Conservation (phyloP, 306 rosid genomes). For the Glycine latifolia region DNA sequence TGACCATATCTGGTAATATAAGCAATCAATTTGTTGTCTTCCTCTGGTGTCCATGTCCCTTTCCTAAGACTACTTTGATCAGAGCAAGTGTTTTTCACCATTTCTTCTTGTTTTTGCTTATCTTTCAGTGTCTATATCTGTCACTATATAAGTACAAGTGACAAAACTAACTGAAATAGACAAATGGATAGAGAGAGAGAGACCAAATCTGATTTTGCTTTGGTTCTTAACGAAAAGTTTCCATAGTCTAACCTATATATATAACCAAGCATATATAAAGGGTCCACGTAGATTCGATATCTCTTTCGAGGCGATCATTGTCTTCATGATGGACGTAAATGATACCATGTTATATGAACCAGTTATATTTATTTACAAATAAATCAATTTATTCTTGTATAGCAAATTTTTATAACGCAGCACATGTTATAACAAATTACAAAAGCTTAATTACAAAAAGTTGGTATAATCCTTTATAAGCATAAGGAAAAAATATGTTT, state of each 20-base stretch:
- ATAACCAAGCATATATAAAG: neutral
- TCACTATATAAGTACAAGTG: neutral
- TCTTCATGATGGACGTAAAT: neutral
- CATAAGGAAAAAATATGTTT: too few species aligned
- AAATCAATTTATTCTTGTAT: too few species aligned
- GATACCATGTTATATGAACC: too few species aligned
- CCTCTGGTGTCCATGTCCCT: constrained; percentile 75
- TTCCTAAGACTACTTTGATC: constrained; percentile 60
- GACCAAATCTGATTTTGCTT: neutral
- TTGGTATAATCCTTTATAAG: too few species aligned
- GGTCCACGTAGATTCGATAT: neutral
- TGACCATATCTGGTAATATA: constrained; percentile 68
- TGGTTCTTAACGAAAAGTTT: neutral
- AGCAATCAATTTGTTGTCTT: constrained; percentile 63
- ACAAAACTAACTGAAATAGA: neutral
- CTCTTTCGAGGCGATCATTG: neutral
- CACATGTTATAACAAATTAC: too few species aligned
- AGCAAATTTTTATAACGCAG: too few species aligned
- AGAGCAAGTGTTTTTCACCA: constrained; percentile 58
- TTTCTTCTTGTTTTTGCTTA: constrained; percentile 3
- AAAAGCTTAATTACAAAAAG: too few species aligned
- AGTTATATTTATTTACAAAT: too few species aligned
- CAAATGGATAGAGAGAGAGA: neutral
- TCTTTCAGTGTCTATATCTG: too few species aligned
- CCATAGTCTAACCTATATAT: neutral